These are phyloP conservation scores for Mortierella antarctica DNA, from an alignment of 192 early-diverging fungal genomes.

Conservation along the genomic window DNA sequence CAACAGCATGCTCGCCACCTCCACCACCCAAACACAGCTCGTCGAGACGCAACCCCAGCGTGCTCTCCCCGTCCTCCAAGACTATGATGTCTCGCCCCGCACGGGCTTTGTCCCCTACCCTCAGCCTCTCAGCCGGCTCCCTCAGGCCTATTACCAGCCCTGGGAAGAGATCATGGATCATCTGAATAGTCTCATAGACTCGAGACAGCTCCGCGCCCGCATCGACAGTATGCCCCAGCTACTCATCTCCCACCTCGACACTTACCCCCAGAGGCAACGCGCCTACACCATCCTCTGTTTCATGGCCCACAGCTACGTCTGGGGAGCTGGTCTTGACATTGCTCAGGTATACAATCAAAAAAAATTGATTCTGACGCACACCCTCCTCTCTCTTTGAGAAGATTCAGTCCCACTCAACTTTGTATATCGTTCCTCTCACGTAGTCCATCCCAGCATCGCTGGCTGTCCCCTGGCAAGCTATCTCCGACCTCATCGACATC, in stretches of 20 bases:
- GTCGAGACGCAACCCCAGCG: background rate
- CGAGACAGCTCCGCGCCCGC: slow-evolving; percentile 68
- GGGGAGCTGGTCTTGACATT: slow-evolving; percentile 80
- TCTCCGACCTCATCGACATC: slow-evolving; percentile 78
- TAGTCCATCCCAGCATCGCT: slow-evolving; percentile 81
- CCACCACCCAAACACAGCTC: background rate
- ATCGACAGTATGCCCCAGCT: slow-evolving; percentile 83
- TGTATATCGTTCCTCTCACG: background rate
- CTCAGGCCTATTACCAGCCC: slow-evolving; percentile 79
- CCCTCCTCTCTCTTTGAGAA: slow-evolving; percentile 5
- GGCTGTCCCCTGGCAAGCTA: slow-evolving; percentile 84
- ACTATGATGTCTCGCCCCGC: slow-evolving; percentile 82
- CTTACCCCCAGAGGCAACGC: slow-evolving; percentile 76
- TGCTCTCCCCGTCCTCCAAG: slow-evolving; percentile 63
- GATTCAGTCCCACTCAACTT: background rate
- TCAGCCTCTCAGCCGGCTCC: slow-evolving; percentile 77
- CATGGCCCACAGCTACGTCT: slow-evolving; percentile 91
- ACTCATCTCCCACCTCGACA: slow-evolving; percentile 62
- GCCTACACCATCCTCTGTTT: slow-evolving; percentile 86
- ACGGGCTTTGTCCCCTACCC: slow-evolving; percentile 87
- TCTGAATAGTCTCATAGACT: slow-evolving; percentile 76
- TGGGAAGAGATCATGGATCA: slow-evolving; percentile 91
- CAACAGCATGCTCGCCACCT: background rate
- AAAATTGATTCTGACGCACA: background rate
- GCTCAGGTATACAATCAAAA: slow-evolving; percentile 63